Percentiles rank a stretch among this genome's conserved stretches.
Conservation (phyloP, 805 yeast genomes). For the Starmerella apicola region DNA sequence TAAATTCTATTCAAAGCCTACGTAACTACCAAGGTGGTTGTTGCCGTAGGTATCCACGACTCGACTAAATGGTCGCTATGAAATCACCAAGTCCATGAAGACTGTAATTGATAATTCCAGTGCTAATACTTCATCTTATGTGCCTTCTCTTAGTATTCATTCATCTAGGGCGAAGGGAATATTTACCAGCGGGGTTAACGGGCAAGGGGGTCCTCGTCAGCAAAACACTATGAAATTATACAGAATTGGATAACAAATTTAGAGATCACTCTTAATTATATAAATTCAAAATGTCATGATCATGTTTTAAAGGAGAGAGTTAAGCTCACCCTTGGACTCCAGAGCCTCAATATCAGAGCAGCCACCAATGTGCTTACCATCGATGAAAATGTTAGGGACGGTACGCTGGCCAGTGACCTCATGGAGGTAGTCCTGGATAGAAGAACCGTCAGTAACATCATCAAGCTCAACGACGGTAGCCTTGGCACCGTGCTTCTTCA, state of each 20-base stretch:
- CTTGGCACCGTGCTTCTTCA: slow-evolving; percentile 31
- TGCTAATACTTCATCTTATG: too few relatives aligned
- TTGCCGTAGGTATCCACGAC: too few relatives aligned
- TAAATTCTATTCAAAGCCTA: too few relatives aligned
- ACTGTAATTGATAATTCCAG: too few relatives aligned
- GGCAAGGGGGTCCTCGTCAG: too few relatives aligned
- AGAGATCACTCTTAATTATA: background rate
- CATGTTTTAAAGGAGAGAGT: slow-evolving; percentile 25
- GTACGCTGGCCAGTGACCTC: slow-evolving; percentile 81
- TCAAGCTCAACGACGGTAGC: slow-evolving; percentile 26
- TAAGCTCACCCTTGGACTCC: slow-evolving; percentile 49
- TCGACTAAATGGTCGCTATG: too few relatives aligned
- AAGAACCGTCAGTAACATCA: slow-evolving; percentile 51
- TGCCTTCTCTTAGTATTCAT: too few relatives aligned
- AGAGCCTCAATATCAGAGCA: slow-evolving; percentile 76
- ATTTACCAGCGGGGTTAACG: too few relatives aligned
- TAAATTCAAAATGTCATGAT: background rate
- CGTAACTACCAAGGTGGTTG: too few relatives aligned
- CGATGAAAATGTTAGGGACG: slow-evolving; percentile 85
- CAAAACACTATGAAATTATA: too few relatives aligned
- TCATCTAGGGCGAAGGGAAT: too few relatives aligned
- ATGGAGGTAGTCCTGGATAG: slow-evolving; percentile 64
- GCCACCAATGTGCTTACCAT: slow-evolving; percentile 91
- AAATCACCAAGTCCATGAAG: too few relatives aligned
- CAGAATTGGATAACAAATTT: background rate